Evolutionary conservation across 768 basidiomycete genomes (phyloP).

Genomic region (Auricularia sp.): DNA sequence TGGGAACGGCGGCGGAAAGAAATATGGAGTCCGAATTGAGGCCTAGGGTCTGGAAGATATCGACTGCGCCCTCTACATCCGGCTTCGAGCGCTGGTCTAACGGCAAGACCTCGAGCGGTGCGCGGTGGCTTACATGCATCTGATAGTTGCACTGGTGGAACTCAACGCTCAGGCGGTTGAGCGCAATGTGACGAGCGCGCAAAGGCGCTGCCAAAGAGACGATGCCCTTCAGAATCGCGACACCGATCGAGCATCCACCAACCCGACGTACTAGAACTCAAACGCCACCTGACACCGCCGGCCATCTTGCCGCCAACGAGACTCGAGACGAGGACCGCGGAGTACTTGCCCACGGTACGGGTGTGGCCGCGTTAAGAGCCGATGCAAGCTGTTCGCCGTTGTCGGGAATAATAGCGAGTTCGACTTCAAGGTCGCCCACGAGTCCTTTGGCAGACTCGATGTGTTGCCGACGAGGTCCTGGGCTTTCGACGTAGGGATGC

Average conservation of each 20-base stretch:
- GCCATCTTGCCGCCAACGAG: constrained; percentile 96
- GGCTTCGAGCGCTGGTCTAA: constrained; percentile 99
- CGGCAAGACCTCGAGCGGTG: constrained; percentile 94
- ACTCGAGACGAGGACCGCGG: constrained; percentile 79
- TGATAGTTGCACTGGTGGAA: constrained; percentile 99
- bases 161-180: constrained; percentile 90
- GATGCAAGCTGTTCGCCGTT: constrained; percentile 97
- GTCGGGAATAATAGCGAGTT: constrained; percentile 91
- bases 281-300: constrained; percentile 99
- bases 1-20: constrained; percentile 96
- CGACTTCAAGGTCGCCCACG: constrained; percentile 89
- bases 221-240: constrained; percentile 89
- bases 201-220: constrained; percentile 91
- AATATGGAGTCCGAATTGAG: constrained; percentile 98
- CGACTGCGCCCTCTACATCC: constrained; percentile 94
- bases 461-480: constrained; percentile 98
- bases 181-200: constrained; percentile 94
- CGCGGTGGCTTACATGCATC: constrained; percentile 89
- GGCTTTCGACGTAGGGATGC: constrained; percentile 84
- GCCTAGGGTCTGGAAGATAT: constrained; percentile 90
- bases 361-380: constrained; percentile 71
- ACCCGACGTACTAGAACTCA: constrained; percentile 99
- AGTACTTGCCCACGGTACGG: constrained; percentile 87
- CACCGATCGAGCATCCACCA: constrained; percentile 95
- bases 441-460: constrained; percentile 98